phyloP scores from a whole-genome alignment of 805 yeast genomes.

The Metschnikowia matae region DNA sequence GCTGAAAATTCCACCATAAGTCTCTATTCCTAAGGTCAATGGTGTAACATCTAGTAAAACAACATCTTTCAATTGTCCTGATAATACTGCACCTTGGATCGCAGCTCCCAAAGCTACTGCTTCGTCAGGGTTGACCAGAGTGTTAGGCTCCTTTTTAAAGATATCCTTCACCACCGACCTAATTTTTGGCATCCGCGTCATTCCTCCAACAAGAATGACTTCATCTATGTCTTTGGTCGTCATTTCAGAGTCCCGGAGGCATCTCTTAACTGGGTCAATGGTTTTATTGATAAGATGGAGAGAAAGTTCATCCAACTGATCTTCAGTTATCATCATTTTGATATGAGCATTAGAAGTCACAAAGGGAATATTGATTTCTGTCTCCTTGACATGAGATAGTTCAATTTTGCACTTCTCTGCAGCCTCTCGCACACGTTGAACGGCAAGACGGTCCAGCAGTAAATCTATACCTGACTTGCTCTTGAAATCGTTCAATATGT shows the following conservation, averaged over 20 bases:
- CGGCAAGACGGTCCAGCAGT: conserved; percentile 48
- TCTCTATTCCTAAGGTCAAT: conserved; percentile 59
- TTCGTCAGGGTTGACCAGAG: conserved; percentile 73
- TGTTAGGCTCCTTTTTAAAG: conserved; percentile 63
- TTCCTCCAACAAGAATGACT: conserved; percentile 78
- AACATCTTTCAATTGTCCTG: conserved; percentile 26
- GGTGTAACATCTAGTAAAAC: conserved; percentile 28
- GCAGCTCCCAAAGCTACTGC: conserved; percentile 32
- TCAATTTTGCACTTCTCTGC: conserved; percentile 77
- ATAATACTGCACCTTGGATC: conserved; percentile 27
- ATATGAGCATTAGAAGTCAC: conserved; percentile 60
- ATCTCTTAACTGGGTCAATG: conserved; percentile 68
- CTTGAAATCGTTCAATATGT: conserved; percentile 54
- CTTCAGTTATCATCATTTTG: conserved; percentile 54
- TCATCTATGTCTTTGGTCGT: conserved; percentile 66
- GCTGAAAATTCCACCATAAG: conserved; percentile 79
- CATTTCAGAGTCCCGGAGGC: conserved; percentile 70
- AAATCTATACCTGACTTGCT: conserved; percentile 52
- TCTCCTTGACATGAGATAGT: conserved; percentile 57
- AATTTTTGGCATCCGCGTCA: conserved; percentile 87
- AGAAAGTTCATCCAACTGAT: conserved; percentile 64
- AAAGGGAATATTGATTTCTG: conserved; percentile 68
- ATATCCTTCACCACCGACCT: conserved; percentile 55
- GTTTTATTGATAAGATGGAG: conserved; percentile 64
- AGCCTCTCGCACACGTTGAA: conserved; percentile 76